phyloP scores from a whole-genome alignment of 768 basidiomycete species.

The Agaricus subrufescens region DNA sequence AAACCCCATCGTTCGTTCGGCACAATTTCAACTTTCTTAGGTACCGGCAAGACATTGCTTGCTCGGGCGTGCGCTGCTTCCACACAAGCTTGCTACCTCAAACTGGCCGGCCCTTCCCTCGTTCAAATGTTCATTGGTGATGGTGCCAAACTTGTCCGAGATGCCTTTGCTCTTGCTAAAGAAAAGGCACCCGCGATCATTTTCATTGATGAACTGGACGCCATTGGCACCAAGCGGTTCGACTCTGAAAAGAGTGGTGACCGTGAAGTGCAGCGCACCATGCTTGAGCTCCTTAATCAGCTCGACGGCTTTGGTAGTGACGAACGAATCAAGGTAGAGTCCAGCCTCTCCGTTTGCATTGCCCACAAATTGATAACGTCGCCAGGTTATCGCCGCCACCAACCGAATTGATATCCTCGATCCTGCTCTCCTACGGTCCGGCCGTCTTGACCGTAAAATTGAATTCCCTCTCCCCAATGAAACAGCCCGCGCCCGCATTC shows the following conservation, averaged over 20 bases:
- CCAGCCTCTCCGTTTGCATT: neutral
- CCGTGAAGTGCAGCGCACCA: slow-evolving; percentile 99
- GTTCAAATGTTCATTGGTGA: slow-evolving; percentile 99
- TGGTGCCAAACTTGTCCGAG: slow-evolving; percentile 97
- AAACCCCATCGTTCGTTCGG: slow-evolving; percentile 8
- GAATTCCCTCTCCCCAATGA: slow-evolving; percentile 98
- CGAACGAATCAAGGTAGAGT: slow-evolving; percentile 86
- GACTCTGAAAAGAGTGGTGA: slow-evolving; percentile 99
- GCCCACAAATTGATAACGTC: slow-evolving; percentile 6
- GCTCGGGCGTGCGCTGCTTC: slow-evolving; percentile 98
- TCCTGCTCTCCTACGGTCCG: slow-evolving; percentile 96
- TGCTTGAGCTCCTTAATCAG: slow-evolving; percentile 98
- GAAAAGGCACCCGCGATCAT: slow-evolving; percentile 99
- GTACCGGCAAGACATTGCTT: slow-evolving; percentile 96
- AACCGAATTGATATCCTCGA: slow-evolving; percentile 99
- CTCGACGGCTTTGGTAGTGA: slow-evolving; percentile 97
- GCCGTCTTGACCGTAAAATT: slow-evolving; percentile 96
- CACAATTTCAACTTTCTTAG: slow-evolving; percentile 19
- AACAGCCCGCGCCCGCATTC: slow-evolving; percentile 90
- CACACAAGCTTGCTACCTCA: slow-evolving; percentile 96
- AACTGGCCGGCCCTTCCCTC: slow-evolving; percentile 94
- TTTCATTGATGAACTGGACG: slow-evolving; percentile 97
- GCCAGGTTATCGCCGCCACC: slow-evolving; percentile 94
- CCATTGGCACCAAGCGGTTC: slow-evolving; percentile 98
- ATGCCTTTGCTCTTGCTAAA: slow-evolving; percentile 96